A percentile compares a stretch with the other conserved stretches of the same genome.
These are phyloP conservation scores for Lepraria neglecta DNA, from an alignment of 495 filamentous ascomycete species.

Conservation along the genomic window DNA sequence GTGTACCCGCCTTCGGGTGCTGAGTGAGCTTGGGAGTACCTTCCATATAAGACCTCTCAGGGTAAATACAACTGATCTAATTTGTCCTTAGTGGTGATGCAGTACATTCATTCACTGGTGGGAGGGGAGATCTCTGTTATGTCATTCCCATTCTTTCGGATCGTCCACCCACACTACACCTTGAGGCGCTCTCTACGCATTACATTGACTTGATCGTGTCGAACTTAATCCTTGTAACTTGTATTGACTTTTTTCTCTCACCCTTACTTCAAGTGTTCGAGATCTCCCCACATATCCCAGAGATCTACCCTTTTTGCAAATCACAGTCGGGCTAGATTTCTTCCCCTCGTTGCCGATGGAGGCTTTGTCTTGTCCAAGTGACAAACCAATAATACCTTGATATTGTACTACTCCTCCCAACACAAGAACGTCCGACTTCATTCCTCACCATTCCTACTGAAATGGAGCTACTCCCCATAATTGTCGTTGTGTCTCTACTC, in stretches of 20 bases:
- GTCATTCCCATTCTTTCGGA: constrained; percentile 3
- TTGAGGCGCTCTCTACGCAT: constrained; percentile 17
- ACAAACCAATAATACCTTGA: neutral
- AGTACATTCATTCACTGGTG: constrained; percentile 13
- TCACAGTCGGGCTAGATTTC: neutral
- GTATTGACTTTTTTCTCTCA: neutral
- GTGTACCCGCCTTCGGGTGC: constrained; percentile 20
- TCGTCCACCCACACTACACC: neutral
- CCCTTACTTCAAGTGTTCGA: neutral
- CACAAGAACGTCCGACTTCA: neutral
- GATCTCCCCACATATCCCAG: neutral
- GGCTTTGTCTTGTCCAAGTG: constrained; percentile 9
- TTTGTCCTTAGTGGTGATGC: constrained; percentile 12
- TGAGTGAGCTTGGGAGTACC: constrained; percentile 18
- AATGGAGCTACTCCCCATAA: constrained; percentile 28
- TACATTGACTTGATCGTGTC: neutral
- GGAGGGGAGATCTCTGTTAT: neutral
- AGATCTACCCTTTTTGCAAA: neutral
- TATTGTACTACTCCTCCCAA: neutral
- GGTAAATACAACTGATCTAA: constrained; percentile 9
- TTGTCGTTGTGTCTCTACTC: constrained; percentile 27
- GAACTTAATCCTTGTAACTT: neutral
- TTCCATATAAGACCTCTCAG: constrained; percentile 16
- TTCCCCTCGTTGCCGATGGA: neutral
- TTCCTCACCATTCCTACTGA: neutral